These are phyloP conservation scores for Tulasnella sp. DNA, from an alignment of 768 basidiomycete genomes.

Conservation along the genomic window DNA sequence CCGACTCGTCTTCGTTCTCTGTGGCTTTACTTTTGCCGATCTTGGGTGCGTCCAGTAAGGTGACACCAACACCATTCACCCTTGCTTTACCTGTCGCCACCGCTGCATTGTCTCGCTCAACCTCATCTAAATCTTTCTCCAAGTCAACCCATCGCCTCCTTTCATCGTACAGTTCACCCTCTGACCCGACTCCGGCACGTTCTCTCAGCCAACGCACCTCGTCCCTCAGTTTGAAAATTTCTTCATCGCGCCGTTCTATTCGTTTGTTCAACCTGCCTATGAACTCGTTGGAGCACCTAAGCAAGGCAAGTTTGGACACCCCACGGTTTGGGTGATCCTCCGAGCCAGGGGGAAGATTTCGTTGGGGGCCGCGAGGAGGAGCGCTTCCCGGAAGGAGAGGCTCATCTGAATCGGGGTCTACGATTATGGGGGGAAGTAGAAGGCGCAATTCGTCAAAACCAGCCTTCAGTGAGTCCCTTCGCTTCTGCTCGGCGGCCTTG, in stretches of 20 bases:
- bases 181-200: background rate
- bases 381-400: conserved; percentile 76
- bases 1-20: background rate
- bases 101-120: conserved; percentile 1
- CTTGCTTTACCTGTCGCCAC: background rate
- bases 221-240: conserved; percentile 51
- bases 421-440: conserved; percentile 77
- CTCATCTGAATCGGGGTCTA: conserved; percentile 54
- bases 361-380: conserved; percentile 79
- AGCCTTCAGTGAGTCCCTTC: conserved; percentile 89
- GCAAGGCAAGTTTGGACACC: conserved; percentile 83
- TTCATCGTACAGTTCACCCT: background rate
- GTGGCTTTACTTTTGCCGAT: background rate
- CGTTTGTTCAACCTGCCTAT: conserved; percentile 64
- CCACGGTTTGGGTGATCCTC: conserved; percentile 89
- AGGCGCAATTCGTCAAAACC: conserved; percentile 77
- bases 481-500: conserved; percentile 95
- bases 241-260: conserved; percentile 67
- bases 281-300: conserved; percentile 85
- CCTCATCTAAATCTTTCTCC: conserved; percentile 11
- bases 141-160: conserved; percentile 8
- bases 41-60: background rate
- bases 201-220: conserved; percentile 52
- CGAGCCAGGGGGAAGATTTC: conserved; percentile 37
- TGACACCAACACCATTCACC: background rate